A percentile compares a stretch with the other conserved stretches of the same genome.
These are phyloP conservation scores for Globisporangium abappressorium DNA, from an alignment of 352 stramenopile genomes.

Conservation along the genomic window DNA sequence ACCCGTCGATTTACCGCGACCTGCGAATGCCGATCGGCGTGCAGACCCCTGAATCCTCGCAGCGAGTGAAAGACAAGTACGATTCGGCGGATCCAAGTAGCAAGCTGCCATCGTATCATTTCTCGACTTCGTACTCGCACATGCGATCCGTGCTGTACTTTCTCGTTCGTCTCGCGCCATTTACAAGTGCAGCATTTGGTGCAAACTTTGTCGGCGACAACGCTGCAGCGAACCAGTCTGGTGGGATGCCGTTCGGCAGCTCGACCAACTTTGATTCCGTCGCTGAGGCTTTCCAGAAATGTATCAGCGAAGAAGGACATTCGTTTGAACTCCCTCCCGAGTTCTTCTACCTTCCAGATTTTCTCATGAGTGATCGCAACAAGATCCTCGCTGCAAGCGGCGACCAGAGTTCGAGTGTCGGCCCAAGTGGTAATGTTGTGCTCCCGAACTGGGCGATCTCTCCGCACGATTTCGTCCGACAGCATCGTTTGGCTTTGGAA, in stretches of 20 bases:
- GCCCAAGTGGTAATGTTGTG: constrained; percentile 81
- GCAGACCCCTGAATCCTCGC: constrained; percentile 44
- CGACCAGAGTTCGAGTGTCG: constrained; percentile 29
- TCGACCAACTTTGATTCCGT: constrained; percentile 62
- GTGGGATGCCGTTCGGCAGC: background rate
- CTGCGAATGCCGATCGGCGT: constrained; percentile 96
- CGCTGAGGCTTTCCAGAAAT: constrained; percentile 49
- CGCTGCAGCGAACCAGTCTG: background rate
- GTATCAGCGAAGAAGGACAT: constrained; percentile 50
- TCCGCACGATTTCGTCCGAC: constrained; percentile 94
- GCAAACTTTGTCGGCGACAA: constrained; percentile 20
- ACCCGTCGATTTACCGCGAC: constrained; percentile 94
- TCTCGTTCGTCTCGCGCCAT: constrained; percentile 64
- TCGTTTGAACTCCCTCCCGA: constrained; percentile 77
- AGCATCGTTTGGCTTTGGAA: constrained; percentile 96
- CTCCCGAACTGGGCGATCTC: constrained; percentile 96
- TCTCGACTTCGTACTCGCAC: constrained; percentile 67
- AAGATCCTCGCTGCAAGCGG: constrained; percentile 53
- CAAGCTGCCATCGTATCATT: constrained; percentile 71
- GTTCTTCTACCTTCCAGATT: constrained; percentile 78
- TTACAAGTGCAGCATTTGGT: constrained; percentile 47
- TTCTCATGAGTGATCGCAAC: constrained; percentile 65
- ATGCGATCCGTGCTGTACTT: constrained; percentile 75
- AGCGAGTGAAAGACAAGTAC: constrained; percentile 48
- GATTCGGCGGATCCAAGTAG: constrained; percentile 38